A percentile compares a stretch with the other conserved stretches of the same genome.
phyloP scores from a whole-genome alignment of 2,329 filamentous ascomycete species.

The Fusarium dlaminii region DNA sequence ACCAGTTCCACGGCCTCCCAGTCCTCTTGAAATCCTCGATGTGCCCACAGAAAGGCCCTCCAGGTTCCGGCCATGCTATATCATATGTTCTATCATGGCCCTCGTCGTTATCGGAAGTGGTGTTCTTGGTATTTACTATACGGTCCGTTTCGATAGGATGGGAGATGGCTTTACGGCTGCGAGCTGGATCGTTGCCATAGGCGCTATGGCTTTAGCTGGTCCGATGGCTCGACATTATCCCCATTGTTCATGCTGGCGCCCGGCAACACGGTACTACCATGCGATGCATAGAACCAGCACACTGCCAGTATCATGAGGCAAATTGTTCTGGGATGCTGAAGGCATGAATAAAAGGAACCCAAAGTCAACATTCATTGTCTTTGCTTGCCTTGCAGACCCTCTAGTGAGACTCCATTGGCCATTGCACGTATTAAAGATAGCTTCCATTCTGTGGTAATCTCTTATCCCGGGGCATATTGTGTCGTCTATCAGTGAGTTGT shows the following conservation, averaged over 20 bases:
- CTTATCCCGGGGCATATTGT: background rate
- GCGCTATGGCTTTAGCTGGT: background rate
- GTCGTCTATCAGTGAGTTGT: background rate
- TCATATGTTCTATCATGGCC: background rate
- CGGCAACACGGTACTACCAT: background rate
- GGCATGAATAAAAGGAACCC: fast-evolving
- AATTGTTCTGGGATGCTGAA: fast-evolving
- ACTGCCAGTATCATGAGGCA: background rate
- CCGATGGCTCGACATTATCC: background rate
- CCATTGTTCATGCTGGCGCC: background rate
- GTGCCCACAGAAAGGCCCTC: background rate
- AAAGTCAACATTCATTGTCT: fast-evolving
- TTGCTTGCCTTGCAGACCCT: background rate
- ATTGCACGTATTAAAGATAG: no score
- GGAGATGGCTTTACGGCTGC: background rate
- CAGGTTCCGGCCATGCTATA: background rate
- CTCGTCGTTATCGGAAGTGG: background rate
- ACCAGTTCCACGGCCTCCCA: background rate
- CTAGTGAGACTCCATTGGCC: no score
- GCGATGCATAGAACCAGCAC: background rate
- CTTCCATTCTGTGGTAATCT: no score
- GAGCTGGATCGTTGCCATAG: background rate
- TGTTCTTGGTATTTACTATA: background rate
- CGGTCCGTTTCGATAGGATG: background rate
- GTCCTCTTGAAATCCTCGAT: fast-evolving